phyloP scores from a whole-genome alignment of 2,329 filamentous ascomycete genomes.

The Sclerotinia nivalis region DNA sequence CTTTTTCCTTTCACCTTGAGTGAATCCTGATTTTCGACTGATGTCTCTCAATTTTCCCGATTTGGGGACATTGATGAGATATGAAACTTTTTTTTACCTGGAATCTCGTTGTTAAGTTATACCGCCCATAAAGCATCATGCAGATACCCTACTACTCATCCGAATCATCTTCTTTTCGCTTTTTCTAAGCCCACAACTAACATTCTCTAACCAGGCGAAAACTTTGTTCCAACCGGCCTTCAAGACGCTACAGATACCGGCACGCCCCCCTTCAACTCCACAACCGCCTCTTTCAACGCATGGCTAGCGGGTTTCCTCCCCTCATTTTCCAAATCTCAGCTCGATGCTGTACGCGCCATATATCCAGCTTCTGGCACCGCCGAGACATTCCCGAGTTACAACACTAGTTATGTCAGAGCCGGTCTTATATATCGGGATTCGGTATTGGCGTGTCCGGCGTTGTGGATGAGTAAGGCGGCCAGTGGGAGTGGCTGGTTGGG shows the following conservation, averaged over 20 bases:
- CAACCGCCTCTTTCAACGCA: slow-evolving; percentile 49
- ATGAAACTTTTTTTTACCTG: background rate
- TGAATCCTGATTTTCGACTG: background rate
- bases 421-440: slow-evolving; percentile 59
- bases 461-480: slow-evolving; percentile 53
- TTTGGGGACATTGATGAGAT: background rate
- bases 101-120: background rate
- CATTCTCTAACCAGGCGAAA: slow-evolving; percentile 48
- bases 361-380: slow-evolving; percentile 52
- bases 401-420: slow-evolving; percentile 53
- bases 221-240: slow-evolving; percentile 57
- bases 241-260: slow-evolving; percentile 40
- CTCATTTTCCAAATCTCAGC: slow-evolving; percentile 44
- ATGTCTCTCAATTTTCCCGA: background rate
- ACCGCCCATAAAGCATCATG: background rate
- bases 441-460: slow-evolving; percentile 59
- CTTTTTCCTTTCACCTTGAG: background rate
- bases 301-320: slow-evolving; percentile 60
- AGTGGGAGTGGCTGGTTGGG: slow-evolving; percentile 52
- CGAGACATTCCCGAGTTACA: slow-evolving; percentile 49
- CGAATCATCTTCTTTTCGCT: background rate
- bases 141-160: background rate
- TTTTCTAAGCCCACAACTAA: background rate
- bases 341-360: slow-evolving; percentile 45
- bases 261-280: slow-evolving; percentile 52